These are phyloP conservation scores for Alnus glutinosa DNA, from an alignment of 306 rosid species.

Conservation along the genomic window DNA sequence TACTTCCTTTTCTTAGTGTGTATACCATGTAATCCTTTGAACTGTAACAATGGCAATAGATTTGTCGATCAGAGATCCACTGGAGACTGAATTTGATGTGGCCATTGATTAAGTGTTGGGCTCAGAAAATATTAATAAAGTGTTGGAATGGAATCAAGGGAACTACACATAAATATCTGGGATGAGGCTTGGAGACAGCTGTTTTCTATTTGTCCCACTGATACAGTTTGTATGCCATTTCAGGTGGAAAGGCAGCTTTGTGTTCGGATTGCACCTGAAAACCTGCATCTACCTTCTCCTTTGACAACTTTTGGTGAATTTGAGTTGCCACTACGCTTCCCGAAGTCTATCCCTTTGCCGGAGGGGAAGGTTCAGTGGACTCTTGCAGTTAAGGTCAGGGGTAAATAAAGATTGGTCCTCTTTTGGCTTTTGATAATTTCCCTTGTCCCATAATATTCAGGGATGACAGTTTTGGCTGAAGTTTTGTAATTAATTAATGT, in stretches of 20 bases:
- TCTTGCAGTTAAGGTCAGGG: slow-evolving; percentile 69
- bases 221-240: slow-evolving; percentile 18
- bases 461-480: background rate
- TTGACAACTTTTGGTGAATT: slow-evolving; percentile 68
- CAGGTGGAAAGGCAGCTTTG: slow-evolving; percentile 84
- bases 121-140: background rate
- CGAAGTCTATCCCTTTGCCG: slow-evolving; percentile 79
- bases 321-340: slow-evolving; percentile 80
- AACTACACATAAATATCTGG: background rate
- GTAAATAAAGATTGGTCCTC: slow-evolving; percentile 37
- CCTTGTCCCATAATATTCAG: background rate
- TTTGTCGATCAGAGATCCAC: background rate
- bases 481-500: background rate
- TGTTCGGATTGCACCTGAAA: slow-evolving; percentile 62
- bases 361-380: slow-evolving; percentile 77
- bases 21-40: background rate
- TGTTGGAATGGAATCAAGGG: background rate
- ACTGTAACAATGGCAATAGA: background rate
- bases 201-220: slow-evolving; percentile 4
- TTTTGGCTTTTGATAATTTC: background rate
- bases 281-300: slow-evolving; percentile 57
- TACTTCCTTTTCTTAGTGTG: background rate
- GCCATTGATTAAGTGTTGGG: background rate
- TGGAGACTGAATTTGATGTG: background rate
- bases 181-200: background rate